These are phyloP conservation scores for Amborella trichopoda DNA, from an alignment of 164 flowering plant species.

Conservation along the genomic window DNA sequence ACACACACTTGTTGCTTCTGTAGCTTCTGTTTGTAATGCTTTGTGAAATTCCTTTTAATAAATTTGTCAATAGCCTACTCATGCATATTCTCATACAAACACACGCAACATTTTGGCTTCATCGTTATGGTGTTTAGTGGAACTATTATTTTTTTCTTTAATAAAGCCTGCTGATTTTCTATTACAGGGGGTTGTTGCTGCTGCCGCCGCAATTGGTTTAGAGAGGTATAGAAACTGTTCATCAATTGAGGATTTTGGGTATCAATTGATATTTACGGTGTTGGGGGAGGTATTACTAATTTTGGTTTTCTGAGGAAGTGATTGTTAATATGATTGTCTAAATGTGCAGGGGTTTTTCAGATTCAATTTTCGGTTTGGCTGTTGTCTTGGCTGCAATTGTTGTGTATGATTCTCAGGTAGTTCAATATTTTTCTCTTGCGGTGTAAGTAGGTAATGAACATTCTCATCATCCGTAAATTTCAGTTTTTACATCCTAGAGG, in stretches of 20 bases:
- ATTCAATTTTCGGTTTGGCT: slow-evolving; percentile 68
- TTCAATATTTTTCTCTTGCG: neutral
- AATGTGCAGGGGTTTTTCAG: slow-evolving; percentile 65
- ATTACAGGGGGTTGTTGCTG: slow-evolving; percentile 52
- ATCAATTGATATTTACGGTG: neutral
- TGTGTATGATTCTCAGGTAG: slow-evolving; percentile 93
- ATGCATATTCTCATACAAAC: no score
- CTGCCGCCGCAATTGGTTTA: slow-evolving; percentile 63
- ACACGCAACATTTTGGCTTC: no score
- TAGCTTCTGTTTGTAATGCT: no score
- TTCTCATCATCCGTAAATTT: no score
- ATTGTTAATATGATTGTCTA: neutral
- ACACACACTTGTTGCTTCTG: no score
- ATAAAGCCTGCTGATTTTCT: neutral
- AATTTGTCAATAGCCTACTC: no score
- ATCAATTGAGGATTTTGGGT: neutral
- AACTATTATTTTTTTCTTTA: neutral
- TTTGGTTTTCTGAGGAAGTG: neutral
- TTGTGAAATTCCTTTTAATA: no score
- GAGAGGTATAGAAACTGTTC: slow-evolving; percentile 44
- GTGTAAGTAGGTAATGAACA: no score
- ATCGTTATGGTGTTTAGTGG: no score
- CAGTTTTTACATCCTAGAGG: no score
- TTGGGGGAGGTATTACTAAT: neutral
- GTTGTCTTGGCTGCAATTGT: slow-evolving; percentile 68